Base-by-base conservation (phyloP, 2,329 filamentous ascomycete species). In the Rhynchosporium graminicola region DNA sequence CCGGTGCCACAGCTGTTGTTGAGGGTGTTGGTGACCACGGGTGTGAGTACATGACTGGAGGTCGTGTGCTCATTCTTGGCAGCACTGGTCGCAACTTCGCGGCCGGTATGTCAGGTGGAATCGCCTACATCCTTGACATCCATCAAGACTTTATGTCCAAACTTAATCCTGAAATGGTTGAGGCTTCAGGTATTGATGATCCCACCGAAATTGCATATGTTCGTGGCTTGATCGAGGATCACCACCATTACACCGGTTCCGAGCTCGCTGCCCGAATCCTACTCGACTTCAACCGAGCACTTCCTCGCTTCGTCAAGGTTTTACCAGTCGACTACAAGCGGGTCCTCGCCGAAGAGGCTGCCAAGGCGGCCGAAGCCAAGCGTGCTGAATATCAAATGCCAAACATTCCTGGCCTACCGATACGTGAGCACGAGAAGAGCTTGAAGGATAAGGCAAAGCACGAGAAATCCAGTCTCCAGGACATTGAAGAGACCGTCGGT, bases 21-120 rank as follows among this genome's bases (percentile, higher is more conserved):
- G 94, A 98, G 78, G 94, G 94, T 79, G 86, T 96, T 68, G 94
- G 94, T 82, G 94, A 98, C 77, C 94, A 98, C 76, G 91, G 92
- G 66, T 97, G 93, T 75, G 94, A 98, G 82, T 98, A 98, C 84
- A 98, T 98, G 94, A 97, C 94, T 73, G 94, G 94, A 75, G 94
- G 94, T 74, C 91, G 93, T 74, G 83, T 97, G 57, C 80, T 98
- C 67, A 84, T 96, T 73, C 84, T 98, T 54, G 94, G 94, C 63
- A 87, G 85, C 72, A 97, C 92, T 74, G 94, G 94, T 51, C 93
- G 94, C 71, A 98, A 98, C 82, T 98, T 98, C 74, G 94, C 93
- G 71, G 94, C 94, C 65, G 94, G 94, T 82, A 98, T 98, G 94
- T 97, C 93, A 73, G 94, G 94, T 74, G 94, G 94, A 82, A 97